Conservation (phyloP, 139 green algal species). For the Chlorella sp. region DNA sequence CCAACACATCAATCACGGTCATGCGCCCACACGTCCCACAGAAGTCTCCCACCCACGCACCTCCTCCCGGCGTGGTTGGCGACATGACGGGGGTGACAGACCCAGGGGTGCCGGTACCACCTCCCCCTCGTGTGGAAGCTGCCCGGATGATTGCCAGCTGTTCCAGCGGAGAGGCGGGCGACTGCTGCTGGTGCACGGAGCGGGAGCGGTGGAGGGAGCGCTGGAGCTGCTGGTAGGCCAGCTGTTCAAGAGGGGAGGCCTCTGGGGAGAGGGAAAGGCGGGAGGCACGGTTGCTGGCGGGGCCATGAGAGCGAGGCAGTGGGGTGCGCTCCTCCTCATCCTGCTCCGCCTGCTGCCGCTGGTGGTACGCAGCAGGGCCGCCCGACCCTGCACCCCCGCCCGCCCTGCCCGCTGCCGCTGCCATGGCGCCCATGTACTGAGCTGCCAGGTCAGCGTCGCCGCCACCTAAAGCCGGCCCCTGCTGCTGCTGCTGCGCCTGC, state of each 20-base stretch:
- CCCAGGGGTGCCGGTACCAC: not conserved
- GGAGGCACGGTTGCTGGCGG: not conserved
- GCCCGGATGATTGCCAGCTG: not conserved
- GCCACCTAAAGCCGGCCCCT: not conserved
- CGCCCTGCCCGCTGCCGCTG: not conserved
- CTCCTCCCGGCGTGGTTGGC: not conserved
- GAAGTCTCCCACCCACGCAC: not conserved
- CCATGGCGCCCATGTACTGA: not conserved
- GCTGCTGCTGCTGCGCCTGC: not conserved
- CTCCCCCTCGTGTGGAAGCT: too few species aligned
- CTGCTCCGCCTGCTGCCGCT: not conserved
- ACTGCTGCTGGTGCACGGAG: not conserved
- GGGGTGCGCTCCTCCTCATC: not conserved
- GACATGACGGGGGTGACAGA: not conserved
- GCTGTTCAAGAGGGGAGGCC: not conserved
- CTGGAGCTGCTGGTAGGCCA: slow-evolving; percentile 7
- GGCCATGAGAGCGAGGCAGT: not conserved
- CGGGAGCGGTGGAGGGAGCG: not conserved
- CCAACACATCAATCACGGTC: too few species aligned
- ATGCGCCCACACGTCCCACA: too few species aligned
- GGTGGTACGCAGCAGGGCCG: not conserved
- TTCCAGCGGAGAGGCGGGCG: not conserved
- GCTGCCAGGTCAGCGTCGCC: not conserved
- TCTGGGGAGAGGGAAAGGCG: not conserved
- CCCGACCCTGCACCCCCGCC: not conserved